Percentiles rank a stretch among this genome's conserved stretches.
These are phyloP conservation scores for Nitzschia sp. DNA, from an alignment of 108 stramenopile genomes.

Conservation along the genomic window DNA sequence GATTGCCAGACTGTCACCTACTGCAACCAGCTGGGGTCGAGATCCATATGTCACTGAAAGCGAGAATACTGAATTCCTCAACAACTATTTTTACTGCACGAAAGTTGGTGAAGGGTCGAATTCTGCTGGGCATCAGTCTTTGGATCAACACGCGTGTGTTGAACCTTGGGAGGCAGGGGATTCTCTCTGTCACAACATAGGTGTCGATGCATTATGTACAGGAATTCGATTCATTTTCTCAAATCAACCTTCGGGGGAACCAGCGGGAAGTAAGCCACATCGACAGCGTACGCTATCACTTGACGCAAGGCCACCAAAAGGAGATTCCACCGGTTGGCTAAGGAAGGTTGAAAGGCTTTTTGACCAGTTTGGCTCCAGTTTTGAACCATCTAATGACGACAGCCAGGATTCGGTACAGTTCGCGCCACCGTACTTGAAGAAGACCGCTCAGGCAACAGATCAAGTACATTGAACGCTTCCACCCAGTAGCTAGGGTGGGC, in stretches of 20 bases:
- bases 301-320: neutral
- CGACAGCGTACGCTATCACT: conserved; percentile 16
- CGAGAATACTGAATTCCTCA: conserved; percentile 32
- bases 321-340: neutral
- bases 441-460: too few species aligned
- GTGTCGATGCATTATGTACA: conserved; percentile 19
- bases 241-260: neutral
- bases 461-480: too few species aligned
- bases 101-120: neutral
- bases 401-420: neutral
- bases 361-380: neutral
- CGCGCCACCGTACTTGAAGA: conserved; percentile 17
- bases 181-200: conserved; percentile 19
- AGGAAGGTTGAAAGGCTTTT: neutral
- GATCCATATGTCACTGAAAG: conserved; percentile 7
- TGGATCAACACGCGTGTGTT: conserved; percentile 3
- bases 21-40: neutral
- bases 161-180: conserved; percentile 16
- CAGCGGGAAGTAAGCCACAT: neutral
- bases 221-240: conserved; percentile 17
- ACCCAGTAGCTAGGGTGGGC: too few species aligned
- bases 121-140: neutral
- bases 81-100: conserved; percentile 35
- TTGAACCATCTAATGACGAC: neutral
- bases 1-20: conserved; percentile 19